phyloP scores from a whole-genome alignment of 495 filamentous ascomycete genomes.

The Choiromyces venosus region DNA sequence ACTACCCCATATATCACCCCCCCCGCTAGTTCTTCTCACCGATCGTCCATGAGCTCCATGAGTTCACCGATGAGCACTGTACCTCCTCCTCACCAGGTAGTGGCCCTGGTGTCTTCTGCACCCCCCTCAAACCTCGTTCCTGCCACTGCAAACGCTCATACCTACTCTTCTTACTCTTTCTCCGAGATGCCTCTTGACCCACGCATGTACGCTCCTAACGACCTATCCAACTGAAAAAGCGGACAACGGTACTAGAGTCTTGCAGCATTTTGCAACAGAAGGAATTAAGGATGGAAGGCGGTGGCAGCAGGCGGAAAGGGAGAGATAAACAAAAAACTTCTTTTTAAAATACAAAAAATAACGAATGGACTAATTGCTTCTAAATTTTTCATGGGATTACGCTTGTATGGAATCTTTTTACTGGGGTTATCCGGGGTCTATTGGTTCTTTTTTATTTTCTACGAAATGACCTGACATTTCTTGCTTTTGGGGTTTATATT shows the following conservation, averaged over 20 bases:
- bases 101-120: slow-evolving; percentile 25
- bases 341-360: slow-evolving; percentile 5
- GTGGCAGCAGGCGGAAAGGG: neutral
- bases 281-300: no score
- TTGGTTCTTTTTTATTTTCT: slow-evolving; percentile 32
- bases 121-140: slow-evolving; percentile 28
- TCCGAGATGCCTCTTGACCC: slow-evolving; percentile 31
- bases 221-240: slow-evolving; percentile 29
- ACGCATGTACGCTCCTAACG: slow-evolving; percentile 32
- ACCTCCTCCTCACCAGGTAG: slow-evolving; percentile 8
- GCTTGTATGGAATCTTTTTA: slow-evolving; percentile 39
- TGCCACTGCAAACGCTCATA: slow-evolving; percentile 14
- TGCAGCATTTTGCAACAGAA: neutral
- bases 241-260: neutral
- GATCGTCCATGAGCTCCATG: slow-evolving; percentile 30
- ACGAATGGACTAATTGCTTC: slow-evolving; percentile 3
- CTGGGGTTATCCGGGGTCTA: slow-evolving; percentile 38
- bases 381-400: slow-evolving; percentile 15
- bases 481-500: neutral
- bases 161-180: slow-evolving; percentile 26
- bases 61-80: slow-evolving; percentile 24
- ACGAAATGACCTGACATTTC: slow-evolving; percentile 31
- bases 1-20: slow-evolving; percentile 24
- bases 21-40: slow-evolving; percentile 25
- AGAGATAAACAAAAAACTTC: neutral